These are phyloP conservation scores for Amanita molliuscula DNA, from an alignment of 768 basidiomycete genomes.

Conservation along the genomic window DNA sequence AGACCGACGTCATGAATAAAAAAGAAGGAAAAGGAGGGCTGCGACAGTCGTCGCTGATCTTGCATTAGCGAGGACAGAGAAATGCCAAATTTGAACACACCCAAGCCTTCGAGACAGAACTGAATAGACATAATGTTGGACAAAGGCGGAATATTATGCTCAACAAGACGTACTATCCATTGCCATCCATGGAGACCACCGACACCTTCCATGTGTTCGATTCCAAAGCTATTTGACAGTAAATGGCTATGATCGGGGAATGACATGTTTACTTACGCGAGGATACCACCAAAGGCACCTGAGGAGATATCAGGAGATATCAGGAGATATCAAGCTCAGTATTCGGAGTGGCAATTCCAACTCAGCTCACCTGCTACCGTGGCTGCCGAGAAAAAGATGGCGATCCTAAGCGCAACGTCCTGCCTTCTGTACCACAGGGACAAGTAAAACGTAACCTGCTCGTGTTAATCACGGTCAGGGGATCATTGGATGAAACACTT, in stretches of 20 bases:
- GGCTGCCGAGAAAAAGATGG: conserved; percentile 56
- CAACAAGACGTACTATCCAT: conserved; percentile 31
- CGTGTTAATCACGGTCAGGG: neutral
- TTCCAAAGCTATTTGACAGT: conserved; percentile 29
- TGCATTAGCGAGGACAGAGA: neutral
- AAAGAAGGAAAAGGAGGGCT: conserved; percentile 33
- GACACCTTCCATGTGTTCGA: conserved; percentile 33
- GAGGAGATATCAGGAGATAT: no score
- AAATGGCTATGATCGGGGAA: conserved; percentile 5
- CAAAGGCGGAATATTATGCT: neutral
- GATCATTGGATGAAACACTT: conserved; percentile 5
- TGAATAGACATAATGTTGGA: conserved; percentile 8
- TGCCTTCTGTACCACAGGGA: conserved; percentile 51
- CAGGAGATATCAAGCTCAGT: conserved; percentile 8
- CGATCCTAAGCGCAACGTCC: conserved; percentile 48
- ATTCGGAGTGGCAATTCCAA: neutral
- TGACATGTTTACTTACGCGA: conserved; percentile 26
- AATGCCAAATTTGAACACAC: conserved; percentile 5
- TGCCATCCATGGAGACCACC: conserved; percentile 33
- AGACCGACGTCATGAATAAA: conserved; percentile 41
- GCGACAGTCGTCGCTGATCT: conserved; percentile 24
- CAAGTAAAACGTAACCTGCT: conserved; percentile 31
- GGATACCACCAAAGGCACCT: conserved; percentile 37
- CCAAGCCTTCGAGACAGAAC: conserved; percentile 38
- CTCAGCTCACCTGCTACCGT: conserved; percentile 32